Evolutionary conservation across 768 basidiomycete genomes (phyloP).

Genomic region (Lactarius tabidus): DNA sequence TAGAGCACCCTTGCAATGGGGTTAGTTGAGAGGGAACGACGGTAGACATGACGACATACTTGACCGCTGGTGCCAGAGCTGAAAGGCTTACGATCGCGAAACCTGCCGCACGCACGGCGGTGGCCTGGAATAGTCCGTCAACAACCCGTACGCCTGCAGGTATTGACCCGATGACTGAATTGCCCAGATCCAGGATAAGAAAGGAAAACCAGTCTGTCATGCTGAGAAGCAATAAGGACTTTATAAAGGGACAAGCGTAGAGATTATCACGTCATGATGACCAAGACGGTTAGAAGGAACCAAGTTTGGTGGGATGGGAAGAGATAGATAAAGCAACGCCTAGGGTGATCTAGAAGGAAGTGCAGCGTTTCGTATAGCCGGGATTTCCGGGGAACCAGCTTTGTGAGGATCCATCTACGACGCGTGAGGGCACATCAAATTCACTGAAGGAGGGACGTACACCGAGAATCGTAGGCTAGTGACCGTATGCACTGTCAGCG

Average conservation of each 20-base stretch:
- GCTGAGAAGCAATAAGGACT: slow-evolving; percentile 35
- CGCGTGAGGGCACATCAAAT: slow-evolving; percentile 7
- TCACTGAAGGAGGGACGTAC: slow-evolving; percentile 40
- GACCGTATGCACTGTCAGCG: background rate
- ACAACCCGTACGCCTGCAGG: slow-evolving; percentile 67
- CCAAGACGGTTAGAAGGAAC: slow-evolving; percentile 72
- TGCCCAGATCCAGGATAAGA: slow-evolving; percentile 83
- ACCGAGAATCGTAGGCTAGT: slow-evolving; percentile 75
- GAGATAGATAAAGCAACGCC: slow-evolving; percentile 85
- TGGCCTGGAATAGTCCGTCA: slow-evolving; percentile 74
- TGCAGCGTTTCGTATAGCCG: slow-evolving; percentile 73
- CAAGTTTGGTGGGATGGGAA: slow-evolving; percentile 94
- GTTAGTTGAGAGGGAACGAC: background rate
- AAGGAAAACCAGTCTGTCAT: slow-evolving; percentile 87
- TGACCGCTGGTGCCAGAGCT: slow-evolving; percentile 81
- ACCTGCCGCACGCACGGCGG: slow-evolving; percentile 82
- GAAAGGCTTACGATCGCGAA: slow-evolving; percentile 73
- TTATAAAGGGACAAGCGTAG: background rate
- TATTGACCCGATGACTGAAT: slow-evolving; percentile 59
- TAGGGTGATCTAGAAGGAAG: slow-evolving; percentile 92
- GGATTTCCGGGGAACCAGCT: slow-evolving; percentile 54
- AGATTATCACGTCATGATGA: slow-evolving; percentile 59
- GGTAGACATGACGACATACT: slow-evolving; percentile 46
- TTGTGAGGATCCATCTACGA: slow-evolving; percentile 68
- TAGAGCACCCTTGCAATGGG: slow-evolving; percentile 65